These are phyloP conservation scores for Phylloporus arenicola DNA, from an alignment of 768 basidiomycete species.

Conservation along the genomic window DNA sequence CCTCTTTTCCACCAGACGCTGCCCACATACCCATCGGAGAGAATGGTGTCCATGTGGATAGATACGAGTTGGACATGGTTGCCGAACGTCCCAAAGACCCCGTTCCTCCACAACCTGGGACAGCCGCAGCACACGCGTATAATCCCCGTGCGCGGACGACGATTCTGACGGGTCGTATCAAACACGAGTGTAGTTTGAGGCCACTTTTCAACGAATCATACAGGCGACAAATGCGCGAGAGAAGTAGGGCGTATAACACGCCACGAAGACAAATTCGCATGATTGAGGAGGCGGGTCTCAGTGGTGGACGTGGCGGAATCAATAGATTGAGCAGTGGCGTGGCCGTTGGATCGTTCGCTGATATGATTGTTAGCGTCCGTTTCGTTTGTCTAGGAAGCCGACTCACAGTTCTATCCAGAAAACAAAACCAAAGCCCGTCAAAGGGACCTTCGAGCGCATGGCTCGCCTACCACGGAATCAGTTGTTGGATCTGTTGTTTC, in stretches of 20 bases:
- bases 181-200: constrained; percentile 73
- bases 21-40: constrained; percentile 28
- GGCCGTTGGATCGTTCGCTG: constrained; percentile 53
- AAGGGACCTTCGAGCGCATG: constrained; percentile 80
- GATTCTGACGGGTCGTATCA: constrained; percentile 72
- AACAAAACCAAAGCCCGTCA: constrained; percentile 60
- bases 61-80: constrained; percentile 87
- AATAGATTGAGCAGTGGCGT: constrained; percentile 78
- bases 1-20: constrained; percentile 25
- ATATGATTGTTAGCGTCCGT: constrained; percentile 54
- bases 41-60: constrained; percentile 40
- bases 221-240: constrained; percentile 64
- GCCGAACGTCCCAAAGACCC: constrained; percentile 75
- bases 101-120: constrained; percentile 34
- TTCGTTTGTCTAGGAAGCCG: neutral
- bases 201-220: constrained; percentile 66
- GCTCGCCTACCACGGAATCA: constrained; percentile 89
- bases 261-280: constrained; percentile 60
- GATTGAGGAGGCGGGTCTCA: constrained; percentile 67
- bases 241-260: constrained; percentile 62
- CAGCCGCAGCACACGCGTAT: constrained; percentile 33
- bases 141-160: constrained; percentile 69
- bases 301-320: constrained; percentile 66
- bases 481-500: constrained; percentile 78
- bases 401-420: constrained; percentile 33